Base-by-base conservation (phyloP, 768 basidiomycete genomes). In the Lanmaoa pseudosensibilis region DNA sequence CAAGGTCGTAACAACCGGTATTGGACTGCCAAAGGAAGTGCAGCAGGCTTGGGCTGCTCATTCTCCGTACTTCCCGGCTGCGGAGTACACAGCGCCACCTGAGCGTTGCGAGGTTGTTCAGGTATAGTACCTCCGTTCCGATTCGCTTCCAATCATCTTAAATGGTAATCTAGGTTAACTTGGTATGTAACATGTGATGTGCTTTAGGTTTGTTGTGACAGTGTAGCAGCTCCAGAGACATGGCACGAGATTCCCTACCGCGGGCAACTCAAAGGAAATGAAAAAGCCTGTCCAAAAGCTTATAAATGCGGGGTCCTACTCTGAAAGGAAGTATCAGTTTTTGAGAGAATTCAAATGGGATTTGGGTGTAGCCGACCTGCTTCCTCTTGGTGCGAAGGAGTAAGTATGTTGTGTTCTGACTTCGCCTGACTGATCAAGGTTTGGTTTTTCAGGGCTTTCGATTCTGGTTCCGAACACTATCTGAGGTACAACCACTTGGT, bases 171-270 rank as follows among this genome's bases (percentile, higher is more conserved):
- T 39, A 71, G 70, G 70, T 70, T 11, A 65, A 73, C 52, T 52
- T 72, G 59, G 70, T 72, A 54, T n/a, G 72, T 55, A 12, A 19
- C 15, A 4, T n/a, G 32, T 25, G 13, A 3, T 7, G 5, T 18
- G n/a, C 18, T 11, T n/a, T 19, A n/a, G 21, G n/a, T 18, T 37
- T 36, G n/a, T 53, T 21, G 11, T 57, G 36, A 70, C 53, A 7
- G 19, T 12, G 23, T 32, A 34, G 16, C 30, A 92, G 90, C 74
- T 94, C 10, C 87, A 92, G 71, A 78, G 92, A 12, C 92, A 94
- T 64, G 91, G 90, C 3, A 83, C 89, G 1, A 83, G 92, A 33
- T 92, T 78, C 62, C 92, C 92, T 0, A 92, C 90, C 0, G 60
- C 66, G 0, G 75, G 77, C 2, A 78, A 81, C 12, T 67, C 77